Percentiles rank a stretch among this genome's conserved stretches.
These are phyloP conservation scores for Carallia brachiata DNA, from an alignment of 345 rosid genomes.

Conservation along the genomic window DNA sequence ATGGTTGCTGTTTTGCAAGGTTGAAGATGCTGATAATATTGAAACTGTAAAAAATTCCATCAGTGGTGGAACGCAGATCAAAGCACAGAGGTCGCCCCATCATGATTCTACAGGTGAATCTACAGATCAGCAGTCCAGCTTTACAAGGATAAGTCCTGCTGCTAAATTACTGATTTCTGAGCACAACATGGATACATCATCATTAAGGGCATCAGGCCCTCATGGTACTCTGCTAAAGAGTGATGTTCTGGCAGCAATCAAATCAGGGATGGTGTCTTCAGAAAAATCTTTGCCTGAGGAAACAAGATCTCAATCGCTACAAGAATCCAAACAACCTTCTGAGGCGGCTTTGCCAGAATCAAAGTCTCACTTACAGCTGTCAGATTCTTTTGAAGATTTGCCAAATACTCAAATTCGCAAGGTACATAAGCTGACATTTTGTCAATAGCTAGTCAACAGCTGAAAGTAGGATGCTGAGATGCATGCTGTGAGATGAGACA, in stretches of 20 bases:
- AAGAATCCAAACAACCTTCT: conserved; percentile 37
- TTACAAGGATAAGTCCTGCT: conserved; percentile 86
- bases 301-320: conserved; percentile 43
- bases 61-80: conserved; percentile 36
- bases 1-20: conserved; percentile 41
- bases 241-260: conserved; percentile 79
- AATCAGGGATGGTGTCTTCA: conserved; percentile 62
- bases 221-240: conserved; percentile 77
- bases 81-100: conserved; percentile 44
- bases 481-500: background rate
- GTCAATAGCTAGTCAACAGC: background rate
- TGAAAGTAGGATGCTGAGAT: background rate
- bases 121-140: conserved; percentile 33
- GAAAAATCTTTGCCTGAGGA: conserved; percentile 38
- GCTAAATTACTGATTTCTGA: conserved; percentile 76
- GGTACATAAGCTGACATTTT: conserved; percentile 42
- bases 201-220: conserved; percentile 79
- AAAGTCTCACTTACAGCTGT: conserved; percentile 40
- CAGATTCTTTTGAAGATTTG: conserved; percentile 69
- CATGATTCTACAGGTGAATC: conserved; percentile 43
- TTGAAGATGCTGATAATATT: conserved; percentile 76
- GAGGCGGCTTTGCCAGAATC: conserved; percentile 31
- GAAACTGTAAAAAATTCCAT: conserved; percentile 63
- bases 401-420: conserved; percentile 98
- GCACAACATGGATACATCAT: conserved; percentile 75